Conservation (phyloP, 306 rosid genomes). For the Canavalia gladiata region DNA sequence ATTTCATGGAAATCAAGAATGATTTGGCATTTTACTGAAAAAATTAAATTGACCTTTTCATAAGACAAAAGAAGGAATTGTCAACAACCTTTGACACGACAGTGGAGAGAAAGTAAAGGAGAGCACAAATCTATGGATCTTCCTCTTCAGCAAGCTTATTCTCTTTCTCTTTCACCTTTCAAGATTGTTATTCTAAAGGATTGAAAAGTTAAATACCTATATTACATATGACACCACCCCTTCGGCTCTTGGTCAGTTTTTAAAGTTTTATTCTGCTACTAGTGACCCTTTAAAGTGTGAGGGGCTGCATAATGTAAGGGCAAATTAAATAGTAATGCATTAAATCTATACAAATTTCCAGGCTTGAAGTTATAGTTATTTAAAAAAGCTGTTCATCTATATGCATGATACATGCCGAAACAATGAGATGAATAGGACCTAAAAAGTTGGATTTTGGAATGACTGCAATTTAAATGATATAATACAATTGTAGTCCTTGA, state of each 20-base stretch:
- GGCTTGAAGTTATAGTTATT: not conserved
- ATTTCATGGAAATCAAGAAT: conserved; percentile 27
- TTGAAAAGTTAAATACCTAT: conserved; percentile 39
- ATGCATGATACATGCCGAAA: conserved; percentile 23
- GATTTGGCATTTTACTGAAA: conserved; percentile 17
- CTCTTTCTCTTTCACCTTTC: conserved; percentile 32
- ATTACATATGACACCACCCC: conserved; percentile 35
- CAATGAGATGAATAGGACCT: conserved; percentile 11
- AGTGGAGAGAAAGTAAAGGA: not conserved
- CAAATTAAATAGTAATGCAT: conserved; percentile 9
- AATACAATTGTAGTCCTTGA: not conserved
- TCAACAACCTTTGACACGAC: conserved; percentile 8
- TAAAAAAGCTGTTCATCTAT: not conserved
- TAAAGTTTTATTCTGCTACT: conserved; percentile 45
- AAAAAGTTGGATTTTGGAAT: not conserved
- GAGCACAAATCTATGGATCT: conserved; percentile 53
- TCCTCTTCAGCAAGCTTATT: conserved; percentile 46
- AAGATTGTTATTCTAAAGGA: conserved; percentile 42
- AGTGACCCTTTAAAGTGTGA: conserved; percentile 45
- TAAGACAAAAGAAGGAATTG: not conserved
- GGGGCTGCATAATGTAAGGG: conserved; percentile 45
- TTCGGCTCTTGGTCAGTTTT: conserved; percentile 46
- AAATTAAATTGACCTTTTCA: not conserved
- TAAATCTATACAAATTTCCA: conserved; percentile 1
- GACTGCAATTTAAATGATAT: not conserved